Evolutionary conservation across 495 filamentous ascomycete species (phyloP), one percentile per base, ranked within the genome.

Genomic region (Penicillium nucicola): DNA sequence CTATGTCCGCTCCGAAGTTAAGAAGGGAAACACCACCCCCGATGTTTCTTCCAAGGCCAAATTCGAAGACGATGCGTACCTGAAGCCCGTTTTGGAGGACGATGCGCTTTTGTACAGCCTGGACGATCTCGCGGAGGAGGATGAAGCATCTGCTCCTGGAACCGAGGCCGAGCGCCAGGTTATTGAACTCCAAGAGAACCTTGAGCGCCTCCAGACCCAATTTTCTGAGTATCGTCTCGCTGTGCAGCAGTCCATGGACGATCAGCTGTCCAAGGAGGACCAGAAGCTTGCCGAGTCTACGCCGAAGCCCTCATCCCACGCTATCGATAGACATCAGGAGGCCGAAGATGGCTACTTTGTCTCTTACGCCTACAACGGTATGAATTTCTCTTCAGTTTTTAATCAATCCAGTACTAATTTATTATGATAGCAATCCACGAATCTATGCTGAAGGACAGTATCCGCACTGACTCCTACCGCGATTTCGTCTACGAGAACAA

Each of bases 1-100:
- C 66, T 93, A 86, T 53, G 80, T 89, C 39, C 85, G 87, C 5
- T 64, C 74, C 7, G 60, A 79, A 52, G 77, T 78, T 7, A 74
- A 76, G 52, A 63, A 59, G 39, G 83, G 81, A 33, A 74, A 80
- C 36, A 57, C 67, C 10, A 65, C 77, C 3, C 77, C 80, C 1
- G 71, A 80, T 45, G 67, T 84, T 25, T 81, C 84, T 38, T 77
- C 79, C 9, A 75, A 69, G 50, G 67, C 69, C 12, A 70, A 80
- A 28, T 85, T 95, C 55, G 74, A 84, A 23, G 83, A 89, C 47
- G 91, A 97, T 47, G 68, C 75, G 44, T 93, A 84, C 58, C 67
- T 96, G 43, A 85, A 87, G 68, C 92, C 92, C 1, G 84, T 88
- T 9, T 67, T 97, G n/a, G 88, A 95, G 56, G 90, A 96, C 58